Evolutionary conservation across 2,329 filamentous ascomycete species (phyloP), one percentile per base, ranked within the genome.

Genomic region (Aspergillus fumigatus): DNA sequence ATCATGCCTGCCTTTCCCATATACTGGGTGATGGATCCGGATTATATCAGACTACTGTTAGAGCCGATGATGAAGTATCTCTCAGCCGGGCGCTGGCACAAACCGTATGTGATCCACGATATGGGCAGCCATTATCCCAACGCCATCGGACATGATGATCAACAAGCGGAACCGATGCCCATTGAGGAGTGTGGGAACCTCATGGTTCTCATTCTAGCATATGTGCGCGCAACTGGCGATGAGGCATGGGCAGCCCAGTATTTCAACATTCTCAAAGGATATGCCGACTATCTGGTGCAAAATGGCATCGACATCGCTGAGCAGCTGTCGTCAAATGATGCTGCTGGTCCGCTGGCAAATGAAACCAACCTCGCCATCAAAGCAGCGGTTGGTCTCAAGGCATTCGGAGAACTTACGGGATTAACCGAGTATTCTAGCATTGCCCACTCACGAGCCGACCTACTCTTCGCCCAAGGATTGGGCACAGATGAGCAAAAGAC

Each of bases 291-390:
- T 52, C 65, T 79, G 23, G 68, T 71, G 6, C 62, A 73, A 0
- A 73, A 77, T 43, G 69, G 73, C 19, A 62, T 77, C 25, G 62
- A 77, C 56, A 74, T 75, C 5, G 64, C 66, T 6, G 63, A 70
- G 35, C 77, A 79, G 56, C 65, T 77, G 32, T 75, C 72, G 3
- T 76, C 75, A 6, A 77, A 77, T 55, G 77, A 79, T 57, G 73
- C 72, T 21, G 70, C 73, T 3, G 75, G 75, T 1, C 64, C 67
- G 8, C 65, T 74, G 4, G 65, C 73, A 9, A 79, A 80, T 51
- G 73, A 79, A 59, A 80, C 78, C 6, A 76, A 76, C 53, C 70
- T 80, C 3, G 77, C 77, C 4, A 74, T 80, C 60, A 80, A 80
- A 61, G 72, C 77, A 3, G 76, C 77, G 5, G 72, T 81, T 7